Base-by-base conservation (phyloP, 768 basidiomycete genomes). In the Suillus decipiens region DNA sequence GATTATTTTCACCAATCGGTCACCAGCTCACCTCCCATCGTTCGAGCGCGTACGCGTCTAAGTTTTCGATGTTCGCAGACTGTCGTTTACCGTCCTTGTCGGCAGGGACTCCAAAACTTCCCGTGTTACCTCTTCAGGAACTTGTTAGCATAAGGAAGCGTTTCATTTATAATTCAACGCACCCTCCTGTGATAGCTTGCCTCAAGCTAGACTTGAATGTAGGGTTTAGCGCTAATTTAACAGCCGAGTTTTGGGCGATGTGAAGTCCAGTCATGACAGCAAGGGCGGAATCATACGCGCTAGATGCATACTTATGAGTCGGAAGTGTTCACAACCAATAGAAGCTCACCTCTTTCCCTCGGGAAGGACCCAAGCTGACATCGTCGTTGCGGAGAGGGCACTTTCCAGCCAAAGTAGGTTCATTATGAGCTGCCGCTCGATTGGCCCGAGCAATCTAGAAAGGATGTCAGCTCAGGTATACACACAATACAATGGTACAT, bases 121-220 rank as follows among this genome's bases (percentile, higher is more conserved):
- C 82, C 56, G 84, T 90, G 3, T 84, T 80, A 9, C 92, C 91
- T 36, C 92, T 93, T 69, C 17, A 59, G 45, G n/a, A 57, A 17
- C 24, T 73, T 17, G 66, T 63, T 43, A 12, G 4, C 41, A 34
- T 33, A 8, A 57, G 51, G n/a, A 51, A 66, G 31, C 19, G n/a
- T 22, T n/a, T 45, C 36, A n/a, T 59, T 63, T 33, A 37, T 53
- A 51, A 24, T 59, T 33, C 55, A 34, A 74, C 82, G 74, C 74
- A 93, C 95, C 95, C 93, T 72, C 93, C 95, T 3, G 91, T 93
- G 41, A 96, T 80, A 28, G 95, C 94, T 66, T 90, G 88, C 64
- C 95, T 82, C 64, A 97, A 80, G 68, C 87, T 88, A 1, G 86
- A 79, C 72, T 92, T 92, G 81, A 95, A 93, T 8, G 86, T 88